phyloP scores from a whole-genome alignment of 2,329 filamentous ascomycete genomes.

The Thermoascus crustaceus region DNA sequence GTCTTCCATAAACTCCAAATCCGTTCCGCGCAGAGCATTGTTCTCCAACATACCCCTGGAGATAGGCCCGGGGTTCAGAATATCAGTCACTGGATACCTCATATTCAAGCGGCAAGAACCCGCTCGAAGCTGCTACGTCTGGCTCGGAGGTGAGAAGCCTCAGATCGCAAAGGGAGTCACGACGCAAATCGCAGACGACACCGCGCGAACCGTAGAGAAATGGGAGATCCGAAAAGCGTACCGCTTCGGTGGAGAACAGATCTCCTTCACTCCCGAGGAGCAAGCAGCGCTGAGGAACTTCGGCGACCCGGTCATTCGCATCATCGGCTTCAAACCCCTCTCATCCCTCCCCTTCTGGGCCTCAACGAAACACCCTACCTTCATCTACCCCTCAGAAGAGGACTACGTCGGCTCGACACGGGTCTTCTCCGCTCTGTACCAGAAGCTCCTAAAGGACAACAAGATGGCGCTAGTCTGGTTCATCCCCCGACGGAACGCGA shows the following conservation, averaged over 20 bases:
- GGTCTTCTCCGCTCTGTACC: slow-evolving; percentile 83
- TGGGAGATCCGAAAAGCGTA: slow-evolving; percentile 82
- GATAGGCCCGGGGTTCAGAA: slow-evolving; percentile 71
- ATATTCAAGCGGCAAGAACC: slow-evolving; percentile 76
- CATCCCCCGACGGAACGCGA: slow-evolving; percentile 70
- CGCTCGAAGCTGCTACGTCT: slow-evolving; percentile 77
- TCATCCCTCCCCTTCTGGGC: slow-evolving; percentile 72
- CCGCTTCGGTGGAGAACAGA: slow-evolving; percentile 87
- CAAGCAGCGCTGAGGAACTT: slow-evolving; percentile 70
- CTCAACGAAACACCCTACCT: slow-evolving; percentile 74
- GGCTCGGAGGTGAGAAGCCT: slow-evolving; percentile 73
- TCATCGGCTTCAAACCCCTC: slow-evolving; percentile 88
- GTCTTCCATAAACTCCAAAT: slow-evolving; percentile 83
- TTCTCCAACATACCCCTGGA: slow-evolving; percentile 86
- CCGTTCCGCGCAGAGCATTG: slow-evolving; percentile 72
- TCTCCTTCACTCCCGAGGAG: slow-evolving; percentile 80
- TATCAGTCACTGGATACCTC: slow-evolving; percentile 90
- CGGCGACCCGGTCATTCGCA: slow-evolving; percentile 71
- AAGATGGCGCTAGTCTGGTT: slow-evolving; percentile 89
- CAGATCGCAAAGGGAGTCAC: slow-evolving; percentile 72
- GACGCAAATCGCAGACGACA: slow-evolving; percentile 68
- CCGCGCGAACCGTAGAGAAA: slow-evolving; percentile 67
- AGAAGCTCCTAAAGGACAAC: slow-evolving; percentile 69
- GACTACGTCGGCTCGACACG: slow-evolving; percentile 84
- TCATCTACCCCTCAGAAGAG: slow-evolving; percentile 89